A percentile compares a stretch with the other conserved stretches of the same genome.
phyloP scores from a whole-genome alignment of 495 filamentous ascomycete genomes.

The Podospora tetraspora region DNA sequence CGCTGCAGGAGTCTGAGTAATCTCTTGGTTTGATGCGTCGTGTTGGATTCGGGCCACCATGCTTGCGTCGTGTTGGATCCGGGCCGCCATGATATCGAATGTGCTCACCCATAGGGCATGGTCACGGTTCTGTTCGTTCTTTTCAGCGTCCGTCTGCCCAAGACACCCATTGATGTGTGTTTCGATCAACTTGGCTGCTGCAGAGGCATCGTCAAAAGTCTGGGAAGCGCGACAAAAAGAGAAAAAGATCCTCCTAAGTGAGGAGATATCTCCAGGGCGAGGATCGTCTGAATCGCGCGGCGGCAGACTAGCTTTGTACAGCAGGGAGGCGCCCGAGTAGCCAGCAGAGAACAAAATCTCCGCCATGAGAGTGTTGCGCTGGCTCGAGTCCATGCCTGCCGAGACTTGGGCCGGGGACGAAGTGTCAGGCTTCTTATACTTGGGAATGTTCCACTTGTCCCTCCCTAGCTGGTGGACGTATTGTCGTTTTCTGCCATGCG shows the following conservation, averaged over 20 bases:
- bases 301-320: neutral
- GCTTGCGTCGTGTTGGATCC: neutral
- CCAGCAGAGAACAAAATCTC: neutral
- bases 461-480: conserved; percentile 15
- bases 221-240: neutral
- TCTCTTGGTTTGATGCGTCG: neutral
- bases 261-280: neutral
- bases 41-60: neutral
- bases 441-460: conserved; percentile 14
- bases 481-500: conserved; percentile 18
- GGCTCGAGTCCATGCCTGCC: neutral
- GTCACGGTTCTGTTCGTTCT: neutral
- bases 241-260: neutral
- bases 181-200: neutral
- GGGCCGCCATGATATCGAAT: neutral
- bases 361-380: neutral
- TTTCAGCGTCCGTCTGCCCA: neutral
- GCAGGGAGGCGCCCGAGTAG: neutral
- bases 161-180: neutral
- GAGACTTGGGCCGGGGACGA: neutral
- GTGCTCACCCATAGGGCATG: neutral
- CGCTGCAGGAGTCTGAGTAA: neutral
- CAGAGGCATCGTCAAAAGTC: neutral
- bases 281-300: neutral
- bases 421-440: conserved; percentile 14